Evolutionary conservation across 2,329 filamentous ascomycete species (phyloP).

Genomic region (Eutypella sp.): DNA sequence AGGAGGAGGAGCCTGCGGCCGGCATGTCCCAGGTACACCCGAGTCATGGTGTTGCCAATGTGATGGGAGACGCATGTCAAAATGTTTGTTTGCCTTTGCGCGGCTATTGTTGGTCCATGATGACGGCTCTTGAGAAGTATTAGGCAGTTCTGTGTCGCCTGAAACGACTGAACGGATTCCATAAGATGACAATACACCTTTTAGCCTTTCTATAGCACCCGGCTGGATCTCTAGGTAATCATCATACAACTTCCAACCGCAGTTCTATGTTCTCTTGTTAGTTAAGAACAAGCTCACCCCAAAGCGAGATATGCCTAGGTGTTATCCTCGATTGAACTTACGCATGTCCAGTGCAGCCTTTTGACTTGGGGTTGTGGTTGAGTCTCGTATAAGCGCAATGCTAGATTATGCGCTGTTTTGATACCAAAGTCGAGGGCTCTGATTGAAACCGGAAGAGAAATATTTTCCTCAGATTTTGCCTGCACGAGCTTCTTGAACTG

Average conservation of each 20-base stretch:
- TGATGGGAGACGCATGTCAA: not conserved
- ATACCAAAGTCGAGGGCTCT: too few species aligned
- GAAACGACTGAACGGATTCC: not conserved
- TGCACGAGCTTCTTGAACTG: too few species aligned
- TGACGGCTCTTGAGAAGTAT: too few species aligned
- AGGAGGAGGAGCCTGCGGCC: not conserved
- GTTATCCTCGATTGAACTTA: not conserved
- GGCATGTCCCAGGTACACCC: constrained; percentile 3
- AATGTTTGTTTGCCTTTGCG: not conserved
- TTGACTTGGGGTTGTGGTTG: not conserved
- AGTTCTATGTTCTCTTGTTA: not conserved
- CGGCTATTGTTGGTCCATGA: not conserved
- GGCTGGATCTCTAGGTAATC: constrained; percentile 4
- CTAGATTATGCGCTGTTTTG: too few species aligned
- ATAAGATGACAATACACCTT: not conserved
- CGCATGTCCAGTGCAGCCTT: not conserved
- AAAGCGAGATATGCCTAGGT: not conserved
- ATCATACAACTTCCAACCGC: constrained; percentile 2
- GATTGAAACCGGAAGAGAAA: too few species aligned
- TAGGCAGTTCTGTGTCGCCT: not conserved
- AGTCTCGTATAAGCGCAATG: not conserved
- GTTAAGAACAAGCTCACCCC: not conserved
- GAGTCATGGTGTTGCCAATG: constrained; percentile 1
- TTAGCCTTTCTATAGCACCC: constrained; percentile 1
- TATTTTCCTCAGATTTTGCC: too few species aligned